Evolutionary conservation across 2,329 filamentous ascomycete species (phyloP).

Genomic region (Fonsecaea nubica): DNA sequence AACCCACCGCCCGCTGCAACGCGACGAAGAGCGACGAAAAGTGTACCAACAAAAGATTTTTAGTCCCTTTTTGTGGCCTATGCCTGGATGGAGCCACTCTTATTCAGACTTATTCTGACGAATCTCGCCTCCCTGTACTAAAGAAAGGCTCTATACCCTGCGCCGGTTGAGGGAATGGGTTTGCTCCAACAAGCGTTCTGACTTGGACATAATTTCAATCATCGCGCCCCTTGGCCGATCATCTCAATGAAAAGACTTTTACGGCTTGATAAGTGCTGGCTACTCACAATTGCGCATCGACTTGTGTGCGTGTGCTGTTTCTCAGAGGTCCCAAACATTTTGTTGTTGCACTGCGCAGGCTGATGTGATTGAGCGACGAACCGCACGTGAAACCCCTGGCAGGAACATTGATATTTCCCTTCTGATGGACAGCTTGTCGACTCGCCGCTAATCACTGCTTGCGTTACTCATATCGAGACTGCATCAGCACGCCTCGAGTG

Average conservation of each 20-base stretch:
- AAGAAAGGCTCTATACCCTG: constrained; percentile 35
- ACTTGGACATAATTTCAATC: constrained; percentile 34
- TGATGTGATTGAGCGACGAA: background rate
- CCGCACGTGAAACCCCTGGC: background rate
- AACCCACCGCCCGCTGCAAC: background rate
- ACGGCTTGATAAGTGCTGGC: background rate
- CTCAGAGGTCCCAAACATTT: background rate
- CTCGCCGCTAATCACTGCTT: background rate
- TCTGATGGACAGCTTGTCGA: background rate
- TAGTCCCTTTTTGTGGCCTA: constrained; percentile 10
- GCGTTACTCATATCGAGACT: background rate
- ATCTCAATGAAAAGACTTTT: constrained; percentile 20
- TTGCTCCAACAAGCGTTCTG: constrained; percentile 20
- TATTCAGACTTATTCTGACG: constrained; percentile 12
- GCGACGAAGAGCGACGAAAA: constrained; percentile 10
- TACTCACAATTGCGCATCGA: background rate
- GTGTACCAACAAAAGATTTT: constrained; percentile 31
- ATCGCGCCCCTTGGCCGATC: constrained; percentile 14
- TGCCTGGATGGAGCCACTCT: background rate
- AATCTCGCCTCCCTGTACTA: constrained; percentile 39
- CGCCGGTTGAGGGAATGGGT: constrained; percentile 23
- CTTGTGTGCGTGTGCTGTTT: background rate
- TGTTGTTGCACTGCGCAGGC: background rate
- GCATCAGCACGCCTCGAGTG: background rate
- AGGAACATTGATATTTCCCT: background rate